Evolutionary conservation across 2,329 filamentous ascomycete genomes (phyloP).

Genomic region (Dactylellina haptotyla): DNA sequence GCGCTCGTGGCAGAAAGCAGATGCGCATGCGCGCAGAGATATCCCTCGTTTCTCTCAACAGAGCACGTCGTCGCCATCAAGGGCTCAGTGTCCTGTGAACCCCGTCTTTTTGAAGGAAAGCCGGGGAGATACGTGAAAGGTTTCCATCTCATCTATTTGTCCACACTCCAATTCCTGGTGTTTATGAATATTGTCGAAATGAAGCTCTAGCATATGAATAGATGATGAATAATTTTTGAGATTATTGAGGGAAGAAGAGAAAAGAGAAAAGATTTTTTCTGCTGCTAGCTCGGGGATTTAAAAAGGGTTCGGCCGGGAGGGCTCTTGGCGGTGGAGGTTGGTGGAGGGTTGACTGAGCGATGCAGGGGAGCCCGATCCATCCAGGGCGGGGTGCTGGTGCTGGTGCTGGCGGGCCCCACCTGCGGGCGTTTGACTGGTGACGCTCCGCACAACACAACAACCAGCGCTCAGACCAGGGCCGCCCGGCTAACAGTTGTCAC

Average conservation of each 20-base stretch:
- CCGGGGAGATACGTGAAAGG: constrained; percentile 52
- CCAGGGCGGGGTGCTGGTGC: neutral
- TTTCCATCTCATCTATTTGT: constrained; percentile 55
- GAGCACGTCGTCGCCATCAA: constrained; percentile 41
- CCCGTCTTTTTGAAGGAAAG: constrained; percentile 14
- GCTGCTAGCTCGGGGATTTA: neutral
- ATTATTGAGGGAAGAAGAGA: constrained; percentile 41
- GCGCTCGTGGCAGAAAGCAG: constrained; percentile 6
- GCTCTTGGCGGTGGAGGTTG: neutral
- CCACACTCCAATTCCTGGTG: constrained; percentile 55
- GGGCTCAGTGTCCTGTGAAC: constrained; percentile 42
- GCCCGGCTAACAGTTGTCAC: no score
- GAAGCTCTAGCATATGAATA: constrained; percentile 55
- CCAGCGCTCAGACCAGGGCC: neutral
- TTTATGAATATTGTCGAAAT: constrained; percentile 49
- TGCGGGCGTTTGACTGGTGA: constrained; percentile 1
- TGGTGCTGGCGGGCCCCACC: neutral
- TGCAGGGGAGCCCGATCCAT: neutral
- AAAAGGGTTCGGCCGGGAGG: neutral
- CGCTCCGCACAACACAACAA: constrained; percentile 10
- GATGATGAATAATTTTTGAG: constrained; percentile 54
- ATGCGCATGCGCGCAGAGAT: constrained; percentile 8
- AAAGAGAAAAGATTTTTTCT: constrained; percentile 4
- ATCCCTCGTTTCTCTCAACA: constrained; percentile 53
- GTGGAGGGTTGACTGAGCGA: neutral